A percentile compares a stretch with the other conserved stretches of the same genome.
Conservation (phyloP, 2,329 filamentous ascomycete species). For the Alternaria metachromatica region DNA sequence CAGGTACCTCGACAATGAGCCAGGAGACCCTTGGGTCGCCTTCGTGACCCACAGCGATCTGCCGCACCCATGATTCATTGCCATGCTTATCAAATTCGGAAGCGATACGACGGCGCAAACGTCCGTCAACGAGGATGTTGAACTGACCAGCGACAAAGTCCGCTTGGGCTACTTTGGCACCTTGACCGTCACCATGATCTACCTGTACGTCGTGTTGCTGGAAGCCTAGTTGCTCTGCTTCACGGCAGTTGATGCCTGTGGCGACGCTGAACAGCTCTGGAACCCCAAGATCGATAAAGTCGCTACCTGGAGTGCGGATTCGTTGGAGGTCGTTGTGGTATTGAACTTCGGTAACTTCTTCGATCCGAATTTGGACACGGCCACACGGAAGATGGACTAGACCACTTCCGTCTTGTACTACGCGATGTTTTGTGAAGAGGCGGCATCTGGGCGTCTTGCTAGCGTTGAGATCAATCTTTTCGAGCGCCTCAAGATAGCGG, state of each 20-base stretch:
- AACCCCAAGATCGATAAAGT: constrained; percentile 10
- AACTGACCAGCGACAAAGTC: constrained; percentile 13
- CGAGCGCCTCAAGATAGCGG: constrained; percentile 22
- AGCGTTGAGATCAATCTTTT: constrained; percentile 20
- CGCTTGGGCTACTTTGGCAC: constrained; percentile 12
- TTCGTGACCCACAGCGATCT: constrained; percentile 10
- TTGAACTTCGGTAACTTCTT: constrained; percentile 20
- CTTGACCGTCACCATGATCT: constrained; percentile 24
- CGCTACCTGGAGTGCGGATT: constrained; percentile 21
- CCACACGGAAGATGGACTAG: constrained; percentile 15
- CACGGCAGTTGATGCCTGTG: constrained; percentile 15
- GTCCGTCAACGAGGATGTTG: constrained; percentile 10
- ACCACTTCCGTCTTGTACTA: constrained; percentile 22
- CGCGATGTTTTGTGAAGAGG: constrained; percentile 22
- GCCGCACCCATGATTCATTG: constrained; percentile 10
- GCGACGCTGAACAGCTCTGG: constrained; percentile 12
- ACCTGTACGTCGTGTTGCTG: constrained; percentile 21
- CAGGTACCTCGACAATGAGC: constrained; percentile 11
- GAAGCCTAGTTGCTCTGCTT: constrained; percentile 24
- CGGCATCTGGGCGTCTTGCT: constrained; percentile 16
- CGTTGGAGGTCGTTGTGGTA: constrained; percentile 18
- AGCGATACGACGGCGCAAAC: constrained; percentile 10
- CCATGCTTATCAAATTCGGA: constrained; percentile 10
- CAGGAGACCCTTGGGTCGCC: constrained; percentile 7
- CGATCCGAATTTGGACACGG: constrained; percentile 20